phyloP scores from a whole-genome alignment of 1,284 basidiomycete species.

The Cystobasidiaceae sp. region DNA sequence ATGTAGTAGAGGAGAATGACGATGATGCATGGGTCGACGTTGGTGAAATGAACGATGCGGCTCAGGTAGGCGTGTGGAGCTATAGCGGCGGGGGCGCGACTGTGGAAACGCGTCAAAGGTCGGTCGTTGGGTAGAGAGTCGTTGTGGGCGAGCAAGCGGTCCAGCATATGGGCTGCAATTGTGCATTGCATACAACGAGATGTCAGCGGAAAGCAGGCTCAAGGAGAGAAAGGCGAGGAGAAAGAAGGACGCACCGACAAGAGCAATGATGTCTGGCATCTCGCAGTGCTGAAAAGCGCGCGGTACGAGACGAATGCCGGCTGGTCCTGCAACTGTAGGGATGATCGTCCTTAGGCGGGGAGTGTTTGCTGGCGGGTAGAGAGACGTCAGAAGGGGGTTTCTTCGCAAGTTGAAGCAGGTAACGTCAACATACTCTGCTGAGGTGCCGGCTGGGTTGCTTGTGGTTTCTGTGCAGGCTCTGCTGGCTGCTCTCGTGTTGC shows the following conservation, averaged over 20 bases:
- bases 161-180: slow-evolving; percentile 80
- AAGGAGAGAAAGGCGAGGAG: slow-evolving; percentile 19
- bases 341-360: slow-evolving; percentile 1
- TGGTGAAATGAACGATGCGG: slow-evolving; percentile 85
- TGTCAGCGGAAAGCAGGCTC: slow-evolving; percentile 22
- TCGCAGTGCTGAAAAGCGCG: slow-evolving; percentile 46
- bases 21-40: slow-evolving; percentile 86
- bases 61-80: slow-evolving; percentile 80
- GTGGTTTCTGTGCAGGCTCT: too few relatives aligned
- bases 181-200: too few relatives aligned
- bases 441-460: slow-evolving; percentile 1
- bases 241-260: slow-evolving; percentile 61
- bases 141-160: slow-evolving; percentile 84
- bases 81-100: slow-evolving; percentile 76
- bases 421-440: not conserved
- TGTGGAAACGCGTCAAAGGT: slow-evolving; percentile 89
- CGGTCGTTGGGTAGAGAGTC: slow-evolving; percentile 80
- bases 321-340: not conserved
- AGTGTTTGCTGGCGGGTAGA: not conserved
- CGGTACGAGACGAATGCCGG: slow-evolving; percentile 37
- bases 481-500: too few relatives aligned
- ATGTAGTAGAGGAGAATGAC: slow-evolving; percentile 87
- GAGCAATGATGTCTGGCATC: slow-evolving; percentile 71
- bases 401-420: not conserved
- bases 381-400: not conserved